Base-by-base conservation (phyloP, 495 filamentous ascomycete genomes). In the Tuber umbilicatum region DNA sequence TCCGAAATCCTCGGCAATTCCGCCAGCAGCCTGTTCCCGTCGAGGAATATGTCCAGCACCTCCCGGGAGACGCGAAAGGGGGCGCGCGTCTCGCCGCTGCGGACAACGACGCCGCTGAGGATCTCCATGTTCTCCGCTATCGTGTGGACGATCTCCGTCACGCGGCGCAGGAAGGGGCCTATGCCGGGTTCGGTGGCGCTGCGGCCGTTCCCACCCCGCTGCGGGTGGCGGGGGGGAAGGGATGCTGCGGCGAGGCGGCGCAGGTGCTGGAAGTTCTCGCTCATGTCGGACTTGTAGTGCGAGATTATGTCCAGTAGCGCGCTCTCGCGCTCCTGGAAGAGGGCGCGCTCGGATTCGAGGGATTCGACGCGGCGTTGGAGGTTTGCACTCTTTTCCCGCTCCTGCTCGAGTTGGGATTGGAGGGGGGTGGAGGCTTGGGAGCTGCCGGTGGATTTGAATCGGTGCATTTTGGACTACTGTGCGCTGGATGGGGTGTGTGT, bases 261-360 rank as follows among this genome's bases (percentile, higher is more conserved):
- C 0, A 60, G n/a, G n/a, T n/a, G 50, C 12, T 31, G n/a, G 50
- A 60, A 31, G 50, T 60, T 60, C 50, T 27, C 27, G 50, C n/a
- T 60, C 50, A 60, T 60, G 50, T 60, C 50, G n/a, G 50, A 60
- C 14, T 60, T 60, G 50, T 60, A 60, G 50, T 60, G 50, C n/a
- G n/a, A 27, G n/a, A 60, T 60, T 60, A 31, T 31, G 10, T 60
- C 27, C 7, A 60, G 50, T 5, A 60, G 50, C 9, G 50, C 50
- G 3, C n/a, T 14, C 27, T 60, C 50, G 12, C 50, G 50, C n/a
- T 60, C 50, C 23, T 31, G 10, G 50, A 60, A 60, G n/a, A 27
- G n/a, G 50, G 50, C n/a, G 2, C 31, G 50, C 12, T 60, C 50
- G 50, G 10, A 10, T 31, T 60, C 50, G 0, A 60, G 50, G 27